Evolutionary conservation across 768 basidiomycete genomes (phyloP), one percentile per base, ranked within the genome.

Genomic region (Mycena chlorophos): DNA sequence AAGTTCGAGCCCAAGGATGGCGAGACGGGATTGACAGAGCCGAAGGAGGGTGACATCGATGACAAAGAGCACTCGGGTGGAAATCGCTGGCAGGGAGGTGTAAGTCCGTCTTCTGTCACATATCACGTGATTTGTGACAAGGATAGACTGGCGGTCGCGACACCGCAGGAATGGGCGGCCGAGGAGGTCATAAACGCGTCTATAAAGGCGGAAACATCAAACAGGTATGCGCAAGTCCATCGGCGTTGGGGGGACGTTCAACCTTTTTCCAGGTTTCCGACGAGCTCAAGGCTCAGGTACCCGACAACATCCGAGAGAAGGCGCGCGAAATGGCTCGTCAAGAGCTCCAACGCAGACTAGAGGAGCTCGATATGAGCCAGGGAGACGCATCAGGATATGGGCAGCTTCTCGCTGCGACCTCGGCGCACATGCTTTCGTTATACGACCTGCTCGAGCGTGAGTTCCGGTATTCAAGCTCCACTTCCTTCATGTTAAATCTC

Each of bases 261-360:
- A 34, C 17, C 12, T 17, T 19, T 12, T 49, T 22, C 3, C 49
- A 82, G 81, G 71, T 84, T 5, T 73, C 83, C 0, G 79, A 83
- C 54, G 69, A 72, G 8, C 67, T 83, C 40, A 88, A 86, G 66
- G 73, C 78, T 42, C 71, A 78, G 27, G 83, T 87, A 4, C 83
- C 85, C 1, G 82, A 86, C 40, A 73, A 84, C 29, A 74, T 87
- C 58, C 80, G 78, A 60, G 84, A 85, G 58, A 78, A 79, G 54
- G 86, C 85, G 0, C 76, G 85, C 40, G 79, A 85, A 64, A 85
- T 88, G 83, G 86, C 86, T 19, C 73, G 79, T 14, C 76, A 84
- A 57, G 86, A 88, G 59, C 72, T 88, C 2, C 74, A 83, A 49
- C 75, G 82, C 2, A 74, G 83, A 8, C 69, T 88, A 8, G 83